These are phyloP conservation scores for Pseudocercospora cruenta DNA, from an alignment of 2,329 filamentous ascomycete genomes.

Conservation along the genomic window DNA sequence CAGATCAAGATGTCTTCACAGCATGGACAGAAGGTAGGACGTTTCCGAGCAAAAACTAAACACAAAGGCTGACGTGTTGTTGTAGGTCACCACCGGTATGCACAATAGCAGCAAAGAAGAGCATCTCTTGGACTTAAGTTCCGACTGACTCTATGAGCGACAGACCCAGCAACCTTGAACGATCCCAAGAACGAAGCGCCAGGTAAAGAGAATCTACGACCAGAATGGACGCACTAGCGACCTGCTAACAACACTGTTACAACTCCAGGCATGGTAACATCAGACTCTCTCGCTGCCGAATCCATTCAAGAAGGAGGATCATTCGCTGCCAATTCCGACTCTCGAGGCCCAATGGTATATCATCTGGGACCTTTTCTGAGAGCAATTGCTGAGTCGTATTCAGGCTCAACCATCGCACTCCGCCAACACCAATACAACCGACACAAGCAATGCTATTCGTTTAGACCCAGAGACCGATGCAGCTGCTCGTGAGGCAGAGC, in stretches of 20 bases:
- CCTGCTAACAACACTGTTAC: too few relatives aligned
- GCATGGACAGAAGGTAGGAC: conserved; percentile 1
- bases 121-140: neutral
- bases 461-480: conserved; percentile 55
- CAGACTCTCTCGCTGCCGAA: conserved; percentile 76
- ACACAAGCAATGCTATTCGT: conserved; percentile 57
- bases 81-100: neutral
- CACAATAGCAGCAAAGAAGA: neutral
- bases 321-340: conserved; percentile 63
- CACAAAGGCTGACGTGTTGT: neutral
- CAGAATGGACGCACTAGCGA: too few relatives aligned
- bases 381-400: conserved; percentile 20
- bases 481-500: conserved; percentile 48
- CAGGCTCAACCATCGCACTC: conserved; percentile 55
- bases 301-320: conserved; percentile 64
- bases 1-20: neutral
- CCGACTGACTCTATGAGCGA: conserved; percentile 21
- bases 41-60: too few relatives aligned
- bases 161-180: conserved; percentile 51
- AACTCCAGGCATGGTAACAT: conserved; percentile 50
- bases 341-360: conserved; percentile 44
- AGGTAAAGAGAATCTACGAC: conserved; percentile 46
- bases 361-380: too few relatives aligned
- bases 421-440: conserved; percentile 60
- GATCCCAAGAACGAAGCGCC: conserved; percentile 64